phyloP scores from a whole-genome alignment of 441 rosid species.

The Cnidoscolus chayamansa region DNA sequence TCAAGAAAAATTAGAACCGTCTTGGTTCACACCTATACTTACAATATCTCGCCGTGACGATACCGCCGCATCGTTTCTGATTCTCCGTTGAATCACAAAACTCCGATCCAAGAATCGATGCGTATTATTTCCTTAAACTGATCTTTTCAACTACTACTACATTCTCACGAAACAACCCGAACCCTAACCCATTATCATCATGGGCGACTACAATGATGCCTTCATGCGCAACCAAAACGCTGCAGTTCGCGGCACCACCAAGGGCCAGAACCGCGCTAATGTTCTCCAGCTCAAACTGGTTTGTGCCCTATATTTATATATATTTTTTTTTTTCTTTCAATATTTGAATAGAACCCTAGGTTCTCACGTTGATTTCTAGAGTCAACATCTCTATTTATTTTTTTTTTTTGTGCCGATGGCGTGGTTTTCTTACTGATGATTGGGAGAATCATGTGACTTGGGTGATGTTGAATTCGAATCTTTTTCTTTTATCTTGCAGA shows the following conservation, averaged over 20 bases:
- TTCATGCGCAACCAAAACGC: slow-evolving; percentile 92
- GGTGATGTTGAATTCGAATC: background rate
- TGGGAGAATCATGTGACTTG: background rate
- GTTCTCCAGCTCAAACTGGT: slow-evolving; percentile 98
- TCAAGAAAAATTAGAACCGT: too few relatives aligned
- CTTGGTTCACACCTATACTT: too few relatives aligned
- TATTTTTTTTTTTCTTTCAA: background rate
- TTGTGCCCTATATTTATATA: slow-evolving; percentile 11
- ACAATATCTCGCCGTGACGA: too few relatives aligned
- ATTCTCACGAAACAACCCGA: slow-evolving; percentile 22
- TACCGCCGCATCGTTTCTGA: too few relatives aligned
- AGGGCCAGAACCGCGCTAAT: slow-evolving; percentile 89
- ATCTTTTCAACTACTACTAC: background rate
- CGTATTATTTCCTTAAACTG: background rate
- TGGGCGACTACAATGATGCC: slow-evolving; percentile 84
- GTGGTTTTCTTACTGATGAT: background rate
- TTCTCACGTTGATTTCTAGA: background rate
- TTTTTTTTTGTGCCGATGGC: background rate
- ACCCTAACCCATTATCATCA: slow-evolving; percentile 41
- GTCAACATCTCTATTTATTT: background rate
- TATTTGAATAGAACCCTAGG: background rate
- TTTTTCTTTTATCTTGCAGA: slow-evolving; percentile 46
- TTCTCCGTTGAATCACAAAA: too few relatives aligned
- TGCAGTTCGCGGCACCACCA: slow-evolving; percentile 76
- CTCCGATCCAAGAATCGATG: too few relatives aligned